These are phyloP conservation scores for Trichoderma cornu-damae DNA, from an alignment of 2,329 filamentous ascomycete species.

Conservation along the genomic window DNA sequence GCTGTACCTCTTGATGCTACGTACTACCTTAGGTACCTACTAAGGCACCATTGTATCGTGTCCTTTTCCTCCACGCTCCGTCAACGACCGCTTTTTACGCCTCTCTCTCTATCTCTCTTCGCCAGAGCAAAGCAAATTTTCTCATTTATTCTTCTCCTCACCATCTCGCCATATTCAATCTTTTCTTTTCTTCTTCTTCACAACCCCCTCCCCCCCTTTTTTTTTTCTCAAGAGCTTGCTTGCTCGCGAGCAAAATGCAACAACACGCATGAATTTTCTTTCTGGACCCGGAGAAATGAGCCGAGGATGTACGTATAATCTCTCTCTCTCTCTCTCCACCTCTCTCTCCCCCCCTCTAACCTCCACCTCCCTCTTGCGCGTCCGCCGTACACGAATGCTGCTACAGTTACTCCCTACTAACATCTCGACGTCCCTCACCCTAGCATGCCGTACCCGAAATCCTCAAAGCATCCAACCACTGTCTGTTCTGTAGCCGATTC, in stretches of 20 bases:
- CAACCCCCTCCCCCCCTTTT: background rate
- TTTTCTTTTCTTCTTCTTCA: background rate
- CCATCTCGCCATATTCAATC: background rate
- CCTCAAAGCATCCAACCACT: background rate
- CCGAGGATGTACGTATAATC: background rate
- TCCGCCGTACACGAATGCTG: background rate
- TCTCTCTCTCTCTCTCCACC: background rate
- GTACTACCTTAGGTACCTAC: no score
- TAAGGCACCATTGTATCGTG: no score
- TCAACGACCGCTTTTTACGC: background rate
- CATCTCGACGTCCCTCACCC: background rate
- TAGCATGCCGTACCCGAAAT: background rate
- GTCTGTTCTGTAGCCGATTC: background rate
- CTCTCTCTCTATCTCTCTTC: no score
- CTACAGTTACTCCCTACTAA: background rate
- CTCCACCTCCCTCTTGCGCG: no score
- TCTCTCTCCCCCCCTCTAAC: background rate
- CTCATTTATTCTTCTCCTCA: no score
- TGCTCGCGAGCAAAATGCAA: background rate
- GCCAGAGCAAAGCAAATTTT: no score
- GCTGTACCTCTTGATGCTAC: background rate
- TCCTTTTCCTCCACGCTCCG: background rate
- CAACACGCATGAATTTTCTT: background rate
- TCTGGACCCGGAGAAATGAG: background rate
- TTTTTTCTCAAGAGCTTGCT: background rate